Conservation (phyloP, 106 monocot genomes). For the Agapanthus africanus region DNA sequence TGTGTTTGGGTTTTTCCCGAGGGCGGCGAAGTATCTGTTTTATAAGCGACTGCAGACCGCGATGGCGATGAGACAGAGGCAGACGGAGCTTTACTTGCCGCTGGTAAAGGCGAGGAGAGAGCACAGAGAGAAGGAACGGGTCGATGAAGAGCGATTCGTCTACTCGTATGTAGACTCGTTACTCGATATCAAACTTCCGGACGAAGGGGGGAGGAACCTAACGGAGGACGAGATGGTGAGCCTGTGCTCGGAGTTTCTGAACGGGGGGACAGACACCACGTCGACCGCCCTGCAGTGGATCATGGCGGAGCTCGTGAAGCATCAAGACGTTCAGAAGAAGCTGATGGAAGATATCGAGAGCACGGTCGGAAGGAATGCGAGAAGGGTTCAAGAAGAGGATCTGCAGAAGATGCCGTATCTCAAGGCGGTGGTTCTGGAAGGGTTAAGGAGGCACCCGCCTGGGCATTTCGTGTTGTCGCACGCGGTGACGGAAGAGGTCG, state of each 20-base stretch:
- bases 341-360: conserved; percentile 7
- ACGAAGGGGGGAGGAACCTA: conserved; percentile 12
- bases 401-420: no score
- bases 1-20: conserved; percentile 9
- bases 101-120: conserved; percentile 11
- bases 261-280: conserved; percentile 36
- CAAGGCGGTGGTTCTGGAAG: no score
- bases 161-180: neutral
- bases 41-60: conserved; percentile 8
- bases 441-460: conserved; percentile 17
- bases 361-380: conserved; percentile 3
- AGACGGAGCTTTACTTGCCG: conserved; percentile 15
- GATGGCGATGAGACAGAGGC: conserved; percentile 2
- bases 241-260: no score
- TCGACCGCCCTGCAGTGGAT: conserved; percentile 32
- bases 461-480: conserved; percentile 29
- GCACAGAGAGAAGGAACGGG: neutral
- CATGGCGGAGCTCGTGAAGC: no score
- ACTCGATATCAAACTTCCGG: conserved; percentile 4
- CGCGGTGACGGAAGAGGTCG: conserved; percentile 14
- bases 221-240: no score
- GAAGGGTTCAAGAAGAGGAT: no score
- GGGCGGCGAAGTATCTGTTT: conserved; percentile 10
- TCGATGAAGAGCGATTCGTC: no score
- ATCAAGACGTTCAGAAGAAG: no score